phyloP scores from a whole-genome alignment of 768 basidiomycete species.

The Tricholoma sp. region DNA sequence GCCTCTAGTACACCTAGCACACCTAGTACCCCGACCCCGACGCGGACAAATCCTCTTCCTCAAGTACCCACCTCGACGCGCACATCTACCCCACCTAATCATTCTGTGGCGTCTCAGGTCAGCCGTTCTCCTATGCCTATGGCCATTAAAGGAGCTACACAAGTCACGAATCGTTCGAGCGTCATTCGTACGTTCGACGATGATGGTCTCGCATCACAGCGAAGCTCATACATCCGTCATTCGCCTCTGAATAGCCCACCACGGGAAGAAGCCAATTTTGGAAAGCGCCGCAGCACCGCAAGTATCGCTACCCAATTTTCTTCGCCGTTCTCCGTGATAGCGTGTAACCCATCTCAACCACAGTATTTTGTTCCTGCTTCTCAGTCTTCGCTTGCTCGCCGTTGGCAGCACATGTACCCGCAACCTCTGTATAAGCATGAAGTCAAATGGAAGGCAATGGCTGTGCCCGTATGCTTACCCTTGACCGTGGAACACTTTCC shows the following conservation, averaged over 20 bases:
- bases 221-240: constrained; percentile 43
- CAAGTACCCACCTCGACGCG: constrained; percentile 26
- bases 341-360: constrained; percentile 67
- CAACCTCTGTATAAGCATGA: constrained; percentile 72
- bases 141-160: constrained; percentile 33
- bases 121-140: constrained; percentile 34
- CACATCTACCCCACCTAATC: constrained; percentile 28
- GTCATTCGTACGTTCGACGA: constrained; percentile 56
- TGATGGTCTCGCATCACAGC: constrained; percentile 42
- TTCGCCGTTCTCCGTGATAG: constrained; percentile 43
- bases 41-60: constrained; percentile 5
- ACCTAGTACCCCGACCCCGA: constrained; percentile 15
- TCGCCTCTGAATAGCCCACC: constrained; percentile 70
- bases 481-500: constrained; percentile 90
- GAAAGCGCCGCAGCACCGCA: constrained; percentile 50
- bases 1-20: constrained; percentile 39
- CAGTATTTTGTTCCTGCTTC: constrained; percentile 51
- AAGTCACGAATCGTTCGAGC: constrained; percentile 34
- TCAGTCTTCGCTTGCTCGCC: constrained; percentile 70
- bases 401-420: constrained; percentile 89
- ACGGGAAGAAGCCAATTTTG: constrained; percentile 54
- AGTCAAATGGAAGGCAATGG: constrained; percentile 87
- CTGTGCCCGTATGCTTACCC: constrained; percentile 83
- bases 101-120: constrained; percentile 26
- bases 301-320: constrained; percentile 34